Percentiles rank a stretch among this genome's conserved stretches.
These are phyloP conservation scores for Lichenothelia convexa DNA, from an alignment of 495 filamentous ascomycete genomes.

Conservation along the genomic window DNA sequence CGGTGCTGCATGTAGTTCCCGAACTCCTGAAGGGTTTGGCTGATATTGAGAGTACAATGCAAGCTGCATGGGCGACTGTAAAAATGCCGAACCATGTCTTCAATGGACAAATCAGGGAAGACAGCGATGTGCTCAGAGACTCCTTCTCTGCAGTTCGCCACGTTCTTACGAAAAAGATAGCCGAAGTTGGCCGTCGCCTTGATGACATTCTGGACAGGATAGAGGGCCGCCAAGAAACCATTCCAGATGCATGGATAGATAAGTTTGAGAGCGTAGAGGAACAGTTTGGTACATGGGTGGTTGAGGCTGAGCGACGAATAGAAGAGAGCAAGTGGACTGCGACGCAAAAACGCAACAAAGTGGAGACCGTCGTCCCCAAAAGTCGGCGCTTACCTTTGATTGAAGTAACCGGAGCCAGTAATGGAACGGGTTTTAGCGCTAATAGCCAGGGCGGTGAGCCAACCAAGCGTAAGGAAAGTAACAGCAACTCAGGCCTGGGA, in stretches of 20 bases:
- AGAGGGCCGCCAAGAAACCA: slow-evolving; percentile 61
- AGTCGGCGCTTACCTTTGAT: no score
- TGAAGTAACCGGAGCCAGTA: no score
- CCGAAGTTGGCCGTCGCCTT: slow-evolving; percentile 48
- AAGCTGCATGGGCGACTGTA: slow-evolving; percentile 32
- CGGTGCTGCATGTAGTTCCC: slow-evolving; percentile 54
- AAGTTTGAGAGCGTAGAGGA: slow-evolving; percentile 63
- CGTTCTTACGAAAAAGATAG: slow-evolving; percentile 49
- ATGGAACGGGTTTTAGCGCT: no score
- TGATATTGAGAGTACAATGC: slow-evolving; percentile 41
- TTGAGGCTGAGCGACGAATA: slow-evolving; percentile 15
- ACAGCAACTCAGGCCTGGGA: no score
- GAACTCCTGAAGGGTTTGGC: slow-evolving; percentile 46
- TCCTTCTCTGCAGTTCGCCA: slow-evolving; percentile 43
- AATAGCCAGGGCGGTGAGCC: no score
- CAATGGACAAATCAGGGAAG: slow-evolving; percentile 5
- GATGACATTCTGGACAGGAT: slow-evolving; percentile 72
- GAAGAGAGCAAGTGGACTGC: not conserved
- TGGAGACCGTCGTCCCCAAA: no score
- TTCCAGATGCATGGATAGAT: slow-evolving; percentile 79
- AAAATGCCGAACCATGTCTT: slow-evolving; percentile 2
- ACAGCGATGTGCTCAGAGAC: slow-evolving; percentile 25
- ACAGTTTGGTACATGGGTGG: slow-evolving; percentile 62
- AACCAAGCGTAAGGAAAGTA: no score
- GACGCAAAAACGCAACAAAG: not conserved